Evolutionary conservation across 495 filamentous ascomycete genomes (phyloP), one percentile per base, ranked within the genome.

Genomic region (Pseudomonodictys pantanalensis): DNA sequence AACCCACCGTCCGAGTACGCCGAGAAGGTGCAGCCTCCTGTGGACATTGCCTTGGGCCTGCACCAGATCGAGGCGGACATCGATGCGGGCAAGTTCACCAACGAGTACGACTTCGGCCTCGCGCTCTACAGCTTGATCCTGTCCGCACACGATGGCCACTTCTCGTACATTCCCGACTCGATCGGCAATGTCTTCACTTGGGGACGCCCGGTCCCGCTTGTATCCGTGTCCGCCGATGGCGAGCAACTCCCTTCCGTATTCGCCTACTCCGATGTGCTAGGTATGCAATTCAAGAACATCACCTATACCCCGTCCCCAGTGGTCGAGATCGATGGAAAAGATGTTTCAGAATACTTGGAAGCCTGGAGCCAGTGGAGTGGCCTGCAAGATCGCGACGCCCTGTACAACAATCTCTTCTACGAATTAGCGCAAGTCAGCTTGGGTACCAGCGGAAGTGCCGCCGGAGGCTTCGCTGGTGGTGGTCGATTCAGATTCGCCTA

Each of bases 91-190:
- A 32, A 24, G 17, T 68, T 56, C 56, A 54, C 12, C 11, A 57
- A 28, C 24, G 71, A 73, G 48, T 73, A 71, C 46, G 69, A 68
- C 22, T 72, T 72, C 51, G 66, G 68, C 15, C 68, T 61, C 35
- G 47, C 43, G 1, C 39, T 72, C n/a, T 71, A 71, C 55, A 60
- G 53, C 12, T 25, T 66, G 8, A 66, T 73, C 56, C 67, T 68
- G 52, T 52, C 45, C 11, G 56, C 71, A 6, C 71, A 73, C 49
- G 71, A 73, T 54, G 71, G 71, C 26, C 71, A 73, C 54, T 69
- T 73, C 33, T 25, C 23, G 1, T 70, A 57, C 57, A 44, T 70
- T 18, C 69, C 68, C 11, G 69, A 73, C 46, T 56, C 57, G n/a
- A 58, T 73, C 20, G 68, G 64, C 4, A 9, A 2, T 8, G 63